Percentiles rank a stretch among this genome's conserved stretches.
Conservation (phyloP, 768 basidiomycete species). For the Mycena olivaceomarginata region DNA sequence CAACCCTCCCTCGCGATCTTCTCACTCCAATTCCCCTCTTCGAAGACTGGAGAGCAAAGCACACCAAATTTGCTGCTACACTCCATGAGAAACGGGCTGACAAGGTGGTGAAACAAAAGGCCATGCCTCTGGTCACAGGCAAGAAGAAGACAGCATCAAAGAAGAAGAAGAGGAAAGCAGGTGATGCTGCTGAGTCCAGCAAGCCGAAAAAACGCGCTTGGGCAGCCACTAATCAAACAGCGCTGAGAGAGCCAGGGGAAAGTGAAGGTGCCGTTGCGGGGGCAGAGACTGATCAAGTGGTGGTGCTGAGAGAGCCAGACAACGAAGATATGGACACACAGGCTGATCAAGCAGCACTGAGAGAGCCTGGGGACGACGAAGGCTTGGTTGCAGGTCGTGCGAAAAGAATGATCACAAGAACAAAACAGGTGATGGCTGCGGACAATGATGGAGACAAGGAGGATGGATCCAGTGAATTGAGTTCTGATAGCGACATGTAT, state of each 20-base stretch:
- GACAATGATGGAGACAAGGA: not conserved
- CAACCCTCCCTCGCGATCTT: not conserved
- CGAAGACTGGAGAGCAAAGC: not conserved
- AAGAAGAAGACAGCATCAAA: not conserved
- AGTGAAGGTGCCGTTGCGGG: no score
- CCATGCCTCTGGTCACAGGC: no score
- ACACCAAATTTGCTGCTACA: not conserved
- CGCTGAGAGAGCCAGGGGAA: no score
- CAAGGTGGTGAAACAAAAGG: not conserved
- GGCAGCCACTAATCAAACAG: no score
- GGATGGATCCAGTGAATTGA: not conserved
- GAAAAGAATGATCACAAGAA: not conserved
- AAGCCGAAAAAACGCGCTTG: no score
- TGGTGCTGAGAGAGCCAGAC: not conserved
- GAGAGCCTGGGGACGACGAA: not conserved
- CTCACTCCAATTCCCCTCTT: conserved; percentile 18
- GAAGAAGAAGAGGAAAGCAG: not conserved
- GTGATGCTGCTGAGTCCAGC: not conserved
- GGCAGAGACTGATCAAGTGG: no score
- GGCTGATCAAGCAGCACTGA: not conserved
- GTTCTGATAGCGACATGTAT: not conserved
- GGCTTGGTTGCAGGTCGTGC: not conserved
- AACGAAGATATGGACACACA: not conserved
- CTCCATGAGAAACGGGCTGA: not conserved
- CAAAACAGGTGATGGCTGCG: not conserved